A percentile compares a stretch with the other conserved stretches of the same genome.
These are phyloP conservation scores for Penicillium concentricum DNA, from an alignment of 2,329 filamentous ascomycete species.

Conservation along the genomic window DNA sequence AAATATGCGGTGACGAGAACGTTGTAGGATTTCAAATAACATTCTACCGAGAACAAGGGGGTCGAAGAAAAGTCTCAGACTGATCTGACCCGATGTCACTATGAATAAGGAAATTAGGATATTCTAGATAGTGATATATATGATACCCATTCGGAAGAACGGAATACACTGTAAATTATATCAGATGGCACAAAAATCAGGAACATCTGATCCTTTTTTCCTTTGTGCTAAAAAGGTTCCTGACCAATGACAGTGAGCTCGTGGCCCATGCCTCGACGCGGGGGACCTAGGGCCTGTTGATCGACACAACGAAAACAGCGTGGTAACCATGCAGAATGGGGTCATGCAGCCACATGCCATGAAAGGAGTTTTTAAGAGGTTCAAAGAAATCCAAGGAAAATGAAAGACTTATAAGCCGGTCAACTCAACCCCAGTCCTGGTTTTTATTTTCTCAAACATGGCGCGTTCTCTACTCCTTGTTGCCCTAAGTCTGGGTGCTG, in stretches of 20 bases:
- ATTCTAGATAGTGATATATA: too few relatives aligned
- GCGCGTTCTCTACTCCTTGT: slow-evolving; percentile 2
- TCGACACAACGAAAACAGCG: not conserved
- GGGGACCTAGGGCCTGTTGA: not conserved
- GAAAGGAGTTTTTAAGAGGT: not conserved
- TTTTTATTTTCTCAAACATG: not conserved
- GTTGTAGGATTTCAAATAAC: not conserved
- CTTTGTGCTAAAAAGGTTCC: not conserved
- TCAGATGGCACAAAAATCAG: not conserved
- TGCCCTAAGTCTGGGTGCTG: slow-evolving; percentile 8
- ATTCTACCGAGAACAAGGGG: not conserved
- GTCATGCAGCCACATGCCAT: slow-evolving; percentile 3
- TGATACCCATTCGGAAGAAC: not conserved
- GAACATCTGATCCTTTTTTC: not conserved
- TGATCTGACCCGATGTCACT: not conserved
- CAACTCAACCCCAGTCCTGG: not conserved
- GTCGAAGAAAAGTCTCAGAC: not conserved
- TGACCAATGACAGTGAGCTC: slow-evolving; percentile 1
- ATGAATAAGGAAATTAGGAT: not conserved
- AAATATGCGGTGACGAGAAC: not conserved
- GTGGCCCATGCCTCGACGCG: slow-evolving; percentile 6
- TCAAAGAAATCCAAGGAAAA: not conserved
- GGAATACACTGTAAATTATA: not conserved
- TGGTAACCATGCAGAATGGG: not conserved
- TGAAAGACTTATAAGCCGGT: not conserved